Evolutionary conservation across 140 eudicot genomes (phyloP), one percentile per base, ranked within the genome.

Genomic region (Flaveria floridana): DNA sequence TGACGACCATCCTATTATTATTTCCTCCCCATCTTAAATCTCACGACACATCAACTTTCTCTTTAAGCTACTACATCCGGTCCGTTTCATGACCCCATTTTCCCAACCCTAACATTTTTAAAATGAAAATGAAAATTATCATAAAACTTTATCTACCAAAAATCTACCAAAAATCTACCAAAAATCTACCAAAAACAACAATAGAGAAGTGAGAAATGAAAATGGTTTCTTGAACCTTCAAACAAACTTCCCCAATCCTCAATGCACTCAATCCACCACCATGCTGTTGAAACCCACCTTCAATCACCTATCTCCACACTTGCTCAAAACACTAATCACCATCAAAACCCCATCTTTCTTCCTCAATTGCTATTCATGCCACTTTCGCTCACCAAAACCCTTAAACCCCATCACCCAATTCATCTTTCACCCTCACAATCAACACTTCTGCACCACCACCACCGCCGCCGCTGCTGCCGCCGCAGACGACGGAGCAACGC

Each of bases 281-380:
- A 81, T 85, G 86, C 58, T 85, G 3, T 71, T 81, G 57, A 81
- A 81, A 48, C 76, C 83, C 34, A 47, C 72, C 77, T 71, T 47
- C 64, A 79, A 71, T 58, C 81, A 34, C 1, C 41, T 34, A 34
- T 82, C 23, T 80, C 85, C 1, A 78, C 88, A 70, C 6, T 48
- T 78, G 0, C 78, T 81, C 68, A 69, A 78, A 53, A 50, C 75
- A 74, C 79, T 78, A 34, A 59, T 71, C 57, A 48, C 74, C 75
- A 59, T 47, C 81, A 44, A 69, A 77, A 30, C 79, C 78, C 82
- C 88, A 59, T 46, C 73, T 39, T 65, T 76, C 48, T 61, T 72
- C 34, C 76, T 72, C 46, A 63, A 59, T 42, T 58, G 6, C 6
- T 23, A 68, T 65, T n/a, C 79, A 16, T 55, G 28, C 50, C 74